Conservation (phyloP, 1,139 yeast species). For the Kodamaea fungicola region DNA sequence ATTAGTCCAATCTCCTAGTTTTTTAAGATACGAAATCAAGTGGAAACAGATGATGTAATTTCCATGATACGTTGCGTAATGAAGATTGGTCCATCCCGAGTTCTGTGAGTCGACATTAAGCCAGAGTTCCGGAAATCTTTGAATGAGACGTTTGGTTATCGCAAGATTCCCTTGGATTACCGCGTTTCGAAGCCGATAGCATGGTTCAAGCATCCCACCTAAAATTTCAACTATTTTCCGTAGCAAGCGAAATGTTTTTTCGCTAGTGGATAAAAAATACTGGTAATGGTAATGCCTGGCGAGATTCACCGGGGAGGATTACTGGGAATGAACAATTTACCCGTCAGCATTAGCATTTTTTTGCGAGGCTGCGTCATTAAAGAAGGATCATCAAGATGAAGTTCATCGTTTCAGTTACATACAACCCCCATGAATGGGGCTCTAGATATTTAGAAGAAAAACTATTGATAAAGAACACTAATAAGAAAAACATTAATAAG, state of each 20-base stretch:
- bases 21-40: slow-evolving; percentile 35
- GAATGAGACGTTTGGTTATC: slow-evolving; percentile 67
- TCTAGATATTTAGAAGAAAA: no score
- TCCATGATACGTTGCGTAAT: slow-evolving; percentile 82
- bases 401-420: no score
- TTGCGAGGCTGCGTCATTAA: no score
- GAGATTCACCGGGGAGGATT: no score
- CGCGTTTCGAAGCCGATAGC: slow-evolving; percentile 69
- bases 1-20: slow-evolving; percentile 14
- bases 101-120: slow-evolving; percentile 62
- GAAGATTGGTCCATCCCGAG: slow-evolving; percentile 88
- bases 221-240: not conserved
- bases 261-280: not conserved
- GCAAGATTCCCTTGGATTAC: slow-evolving; percentile 67
- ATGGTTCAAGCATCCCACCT: slow-evolving; percentile 54
- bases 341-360: no score
- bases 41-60: slow-evolving; percentile 74
- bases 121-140: slow-evolving; percentile 72
- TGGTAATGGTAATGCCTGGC: not conserved
- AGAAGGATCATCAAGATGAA: no score
- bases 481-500: no score
- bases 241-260: not conserved
- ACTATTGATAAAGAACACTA: no score
- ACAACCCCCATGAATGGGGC: no score
- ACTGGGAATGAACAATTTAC: no score